Percentiles rank a stretch among this genome's conserved stretches.
These are phyloP conservation scores for Solanum paucissectum DNA, from an alignment of 257 asterid genomes.

Conservation along the genomic window DNA sequence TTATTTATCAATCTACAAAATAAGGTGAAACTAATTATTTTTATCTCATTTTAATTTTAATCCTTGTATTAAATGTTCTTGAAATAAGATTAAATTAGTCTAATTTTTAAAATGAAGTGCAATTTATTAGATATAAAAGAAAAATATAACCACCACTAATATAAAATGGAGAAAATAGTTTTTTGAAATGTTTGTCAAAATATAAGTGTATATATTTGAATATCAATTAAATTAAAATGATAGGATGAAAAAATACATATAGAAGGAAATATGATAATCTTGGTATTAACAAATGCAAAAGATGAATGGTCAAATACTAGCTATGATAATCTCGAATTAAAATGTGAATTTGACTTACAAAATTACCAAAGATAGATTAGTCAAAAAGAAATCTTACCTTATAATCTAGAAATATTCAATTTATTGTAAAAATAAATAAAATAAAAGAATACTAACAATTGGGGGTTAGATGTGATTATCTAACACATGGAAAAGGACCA, in stretches of 20 bases:
- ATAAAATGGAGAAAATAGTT: neutral
- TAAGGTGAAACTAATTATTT: neutral
- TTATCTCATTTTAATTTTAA: neutral
- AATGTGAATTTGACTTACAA: neutral
- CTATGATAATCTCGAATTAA: neutral
- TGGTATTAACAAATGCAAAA: neutral
- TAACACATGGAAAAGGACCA: slow-evolving; percentile 10
- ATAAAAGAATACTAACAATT: neutral
- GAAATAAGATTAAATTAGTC: neutral
- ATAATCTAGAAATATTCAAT: slow-evolving; percentile 1
- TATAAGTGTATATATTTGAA: neutral
- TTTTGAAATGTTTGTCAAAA: neutral
- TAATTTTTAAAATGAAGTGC: neutral
- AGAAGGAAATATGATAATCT: neutral
- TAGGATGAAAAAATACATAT: neutral
- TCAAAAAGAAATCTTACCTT: neutral
- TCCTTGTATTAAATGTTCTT: neutral
- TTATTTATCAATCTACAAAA: neutral
- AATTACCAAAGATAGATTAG: neutral
- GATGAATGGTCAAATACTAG: neutral
- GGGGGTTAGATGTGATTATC: slow-evolving; percentile 4
- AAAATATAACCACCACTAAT: neutral
- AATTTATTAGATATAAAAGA: neutral
- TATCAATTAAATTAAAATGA: neutral
- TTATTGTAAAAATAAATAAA: neutral